Conservation (phyloP, 208 protist species). For the Crithidia bombi region DNA sequence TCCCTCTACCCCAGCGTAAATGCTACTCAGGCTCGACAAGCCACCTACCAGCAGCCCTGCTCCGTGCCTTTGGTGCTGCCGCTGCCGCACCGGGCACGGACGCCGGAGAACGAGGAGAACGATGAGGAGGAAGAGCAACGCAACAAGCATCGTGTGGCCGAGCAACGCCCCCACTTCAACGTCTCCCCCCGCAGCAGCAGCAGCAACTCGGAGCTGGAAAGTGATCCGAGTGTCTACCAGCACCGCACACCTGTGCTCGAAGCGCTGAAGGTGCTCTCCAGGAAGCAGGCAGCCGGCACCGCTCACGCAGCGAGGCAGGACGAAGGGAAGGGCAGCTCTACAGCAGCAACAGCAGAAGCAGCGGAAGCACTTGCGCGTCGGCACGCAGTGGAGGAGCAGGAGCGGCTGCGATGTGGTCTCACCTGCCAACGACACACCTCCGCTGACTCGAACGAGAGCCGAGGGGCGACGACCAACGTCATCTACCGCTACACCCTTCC, state of each 20-base stretch:
- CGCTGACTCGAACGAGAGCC: neutral
- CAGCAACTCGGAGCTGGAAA: constrained; percentile 10
- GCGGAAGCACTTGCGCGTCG: constrained; percentile 3
- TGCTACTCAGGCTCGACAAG: constrained; percentile 8
- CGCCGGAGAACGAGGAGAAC: too few species aligned
- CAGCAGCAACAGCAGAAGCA: too few species aligned
- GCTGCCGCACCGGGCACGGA: neutral
- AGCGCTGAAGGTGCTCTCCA: neutral
- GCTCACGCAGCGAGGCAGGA: neutral
- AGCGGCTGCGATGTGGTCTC: constrained; percentile 5
- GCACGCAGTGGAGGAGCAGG: neutral
- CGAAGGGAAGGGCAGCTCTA: neutral
- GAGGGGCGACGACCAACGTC: neutral
- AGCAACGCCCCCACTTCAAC: neutral
- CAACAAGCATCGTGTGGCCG: neutral
- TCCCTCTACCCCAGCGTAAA: constrained; percentile 35
- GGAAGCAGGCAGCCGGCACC: neutral
- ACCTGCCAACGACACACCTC: constrained; percentile 1
- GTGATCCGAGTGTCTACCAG: neutral
- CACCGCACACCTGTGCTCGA: neutral
- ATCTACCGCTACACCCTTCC: constrained; percentile 21
- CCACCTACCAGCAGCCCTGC: constrained; percentile 27
- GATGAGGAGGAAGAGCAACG: neutral
- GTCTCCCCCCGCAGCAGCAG: constrained; percentile 7
- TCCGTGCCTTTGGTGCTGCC: constrained; percentile 18